Evolutionary conservation across 192 early-diverging fungal species (phyloP), one percentile per base, ranked within the genome.

Genomic region (Backusella australiensis): DNA sequence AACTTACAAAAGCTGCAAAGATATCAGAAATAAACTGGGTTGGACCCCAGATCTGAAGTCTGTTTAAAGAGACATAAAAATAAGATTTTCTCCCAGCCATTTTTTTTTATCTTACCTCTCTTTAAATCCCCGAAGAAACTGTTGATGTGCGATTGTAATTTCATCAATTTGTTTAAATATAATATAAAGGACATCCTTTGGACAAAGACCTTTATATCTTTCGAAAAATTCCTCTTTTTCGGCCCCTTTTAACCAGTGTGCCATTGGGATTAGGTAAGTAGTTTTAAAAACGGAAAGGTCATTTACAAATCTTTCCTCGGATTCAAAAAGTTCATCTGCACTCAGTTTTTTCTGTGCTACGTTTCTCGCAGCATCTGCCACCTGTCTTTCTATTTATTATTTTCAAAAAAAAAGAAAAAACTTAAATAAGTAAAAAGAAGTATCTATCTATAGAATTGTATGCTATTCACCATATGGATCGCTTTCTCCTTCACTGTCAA

Each of bases 321-420:
- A 29, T 29, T 52, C 4, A 3, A 72, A 49, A 12, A 72, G 14
- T 34, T 39, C 41, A 26, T 72, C 39, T 26, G 44, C 42, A 46
- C 39, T 32, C 38, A 46, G 41, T 32, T 72, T 39, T 19, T 72
- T 72, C 6, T 72, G 38, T 26, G 42, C 44, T 32, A 72, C 70
- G 44, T 72, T 49, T 72, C 70, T 72, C 44, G 70, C 70, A 32
- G 41, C 44, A 44, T 72, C 70, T 29, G 44, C 70, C 23, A 72
- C 70, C 17, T 72, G 42, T 46, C 44, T 44, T 6, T 72, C 70
- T 72, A 34, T 39, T 41, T 19, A n/a, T 46, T 42, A 63, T 63
- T 14, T 49, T 49, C 46, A 49, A 49, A 49, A 49, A 23, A 17
- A 29, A 63, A 23, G 9, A 26, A 39, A 4, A 63, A 14, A 14